A percentile compares a stretch with the other conserved stretches of the same genome.
These are phyloP conservation scores for Pseudisothecium myosuroides DNA, from an alignment of 225 moss, liverwort and hornwort genomes.

Conservation along the genomic window DNA sequence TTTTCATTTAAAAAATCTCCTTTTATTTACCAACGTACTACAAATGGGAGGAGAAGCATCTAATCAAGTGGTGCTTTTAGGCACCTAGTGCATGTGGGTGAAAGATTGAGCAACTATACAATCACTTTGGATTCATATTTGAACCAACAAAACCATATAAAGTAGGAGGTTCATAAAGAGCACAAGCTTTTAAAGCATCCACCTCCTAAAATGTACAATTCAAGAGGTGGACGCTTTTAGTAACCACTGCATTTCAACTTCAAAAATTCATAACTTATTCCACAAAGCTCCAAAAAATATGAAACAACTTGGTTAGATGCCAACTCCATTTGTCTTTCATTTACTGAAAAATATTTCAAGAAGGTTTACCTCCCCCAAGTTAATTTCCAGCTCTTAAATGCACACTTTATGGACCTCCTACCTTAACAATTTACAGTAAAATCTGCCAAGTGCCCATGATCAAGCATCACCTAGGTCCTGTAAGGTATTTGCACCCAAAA, in stretches of 20 bases:
- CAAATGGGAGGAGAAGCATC: not conserved
- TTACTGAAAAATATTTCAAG: not conserved
- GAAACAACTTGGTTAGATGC: not conserved
- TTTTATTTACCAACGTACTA: not conserved
- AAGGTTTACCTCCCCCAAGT: not conserved
- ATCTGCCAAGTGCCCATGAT: not conserved
- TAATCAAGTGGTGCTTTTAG: not conserved
- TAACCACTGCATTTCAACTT: not conserved
- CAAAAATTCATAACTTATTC: not conserved
- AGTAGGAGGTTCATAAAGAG: fast-evolving
- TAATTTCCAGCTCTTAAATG: not conserved
- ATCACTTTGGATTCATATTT: not conserved
- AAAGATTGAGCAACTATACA: not conserved
- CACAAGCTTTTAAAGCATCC: fast-evolving
- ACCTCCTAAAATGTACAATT: not conserved
- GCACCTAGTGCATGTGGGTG: fast-evolving
- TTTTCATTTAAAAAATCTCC: not conserved
- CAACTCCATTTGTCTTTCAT: not conserved
- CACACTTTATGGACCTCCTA: not conserved
- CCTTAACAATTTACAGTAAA: not conserved
- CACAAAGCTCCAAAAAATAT: not conserved
- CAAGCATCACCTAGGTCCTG: not conserved
- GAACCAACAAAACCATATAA: not conserved
- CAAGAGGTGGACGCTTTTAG: not conserved
- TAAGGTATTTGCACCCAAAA: not conserved